phyloP scores from a whole-genome alignment of 108 stramenopile species.

The Cyclotella kingstonii region DNA sequence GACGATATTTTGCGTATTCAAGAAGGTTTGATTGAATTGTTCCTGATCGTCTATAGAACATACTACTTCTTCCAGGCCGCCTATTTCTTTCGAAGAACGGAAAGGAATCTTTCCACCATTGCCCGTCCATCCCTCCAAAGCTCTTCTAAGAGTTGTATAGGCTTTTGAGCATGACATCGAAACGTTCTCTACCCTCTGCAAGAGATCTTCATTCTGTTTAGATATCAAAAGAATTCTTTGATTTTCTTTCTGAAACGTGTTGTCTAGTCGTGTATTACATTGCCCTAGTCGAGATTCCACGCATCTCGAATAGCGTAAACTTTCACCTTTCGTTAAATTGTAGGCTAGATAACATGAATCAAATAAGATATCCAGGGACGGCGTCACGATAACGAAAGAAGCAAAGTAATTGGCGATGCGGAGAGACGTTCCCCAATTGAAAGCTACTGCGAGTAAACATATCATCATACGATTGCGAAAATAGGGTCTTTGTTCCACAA shows the following conservation, averaged over 20 bases:
- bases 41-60: conserved; percentile 33
- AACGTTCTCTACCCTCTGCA: conserved; percentile 7
- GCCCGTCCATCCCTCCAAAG: conserved; percentile 37
- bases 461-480: conserved; percentile 40
- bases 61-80: neutral
- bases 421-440: conserved; percentile 40
- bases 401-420: conserved; percentile 35
- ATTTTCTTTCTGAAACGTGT: conserved; percentile 22
- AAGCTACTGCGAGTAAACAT: conserved; percentile 28
- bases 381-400: conserved; percentile 20
- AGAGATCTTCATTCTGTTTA: conserved; percentile 27
- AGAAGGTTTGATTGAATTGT: conserved; percentile 24
- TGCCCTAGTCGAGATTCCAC: conserved; percentile 31
- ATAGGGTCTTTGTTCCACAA: conserved; percentile 8
- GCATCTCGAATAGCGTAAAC: conserved; percentile 25
- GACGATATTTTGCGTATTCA: conserved; percentile 37
- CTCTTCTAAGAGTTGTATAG: conserved; percentile 35
- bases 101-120: conserved; percentile 26
- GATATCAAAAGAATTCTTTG: conserved; percentile 13
- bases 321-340: conserved; percentile 24
- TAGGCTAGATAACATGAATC: conserved; percentile 22
- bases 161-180: conserved; percentile 31
- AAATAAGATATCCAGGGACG: conserved; percentile 24
- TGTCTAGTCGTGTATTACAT: conserved; percentile 26
- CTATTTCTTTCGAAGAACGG: neutral